phyloP scores from a whole-genome alignment of 495 filamentous ascomycete species.

The Penicillium angulare region DNA sequence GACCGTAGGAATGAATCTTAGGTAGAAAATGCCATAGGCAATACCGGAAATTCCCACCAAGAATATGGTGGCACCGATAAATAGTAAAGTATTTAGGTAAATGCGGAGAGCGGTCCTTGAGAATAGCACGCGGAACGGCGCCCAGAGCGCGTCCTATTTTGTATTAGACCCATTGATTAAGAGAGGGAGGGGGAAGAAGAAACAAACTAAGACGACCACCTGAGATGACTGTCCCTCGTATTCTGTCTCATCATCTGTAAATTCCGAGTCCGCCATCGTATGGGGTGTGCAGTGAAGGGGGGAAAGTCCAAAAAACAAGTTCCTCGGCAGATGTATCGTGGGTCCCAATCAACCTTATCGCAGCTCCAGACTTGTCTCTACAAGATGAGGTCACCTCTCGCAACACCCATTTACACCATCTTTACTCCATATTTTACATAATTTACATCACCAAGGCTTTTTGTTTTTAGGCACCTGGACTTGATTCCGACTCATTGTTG shows the following conservation, averaged over 20 bases:
- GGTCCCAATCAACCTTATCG: conserved; percentile 2
- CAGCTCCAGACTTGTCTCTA: background rate
- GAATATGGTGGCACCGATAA: conserved; percentile 53
- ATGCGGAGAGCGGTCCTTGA: conserved; percentile 67
- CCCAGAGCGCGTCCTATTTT: conserved; percentile 31
- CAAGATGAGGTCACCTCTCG: background rate
- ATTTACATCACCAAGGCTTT: too few species aligned
- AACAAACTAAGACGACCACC: conserved; percentile 11
- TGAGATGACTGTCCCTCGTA: conserved; percentile 18
- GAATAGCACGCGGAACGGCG: conserved; percentile 46
- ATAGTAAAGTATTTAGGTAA: conserved; percentile 69
- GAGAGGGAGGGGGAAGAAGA: background rate
- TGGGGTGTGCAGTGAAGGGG: background rate
- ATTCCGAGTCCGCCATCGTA: conserved; percentile 32
- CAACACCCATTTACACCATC: background rate
- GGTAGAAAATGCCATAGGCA: conserved; percentile 78
- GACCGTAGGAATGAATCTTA: conserved; percentile 73
- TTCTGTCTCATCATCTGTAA: conserved; percentile 26
- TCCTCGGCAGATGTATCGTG: conserved; percentile 2
- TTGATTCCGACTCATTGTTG: conserved; percentile 1
- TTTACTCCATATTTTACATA: background rate
- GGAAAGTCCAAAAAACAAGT: background rate
- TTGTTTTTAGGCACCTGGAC: too few species aligned
- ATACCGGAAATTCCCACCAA: conserved; percentile 62
- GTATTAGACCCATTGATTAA: conserved; percentile 9